These are phyloP conservation scores for Boechera retrofracta DNA, from an alignment of 345 rosid species.

Conservation along the genomic window DNA sequence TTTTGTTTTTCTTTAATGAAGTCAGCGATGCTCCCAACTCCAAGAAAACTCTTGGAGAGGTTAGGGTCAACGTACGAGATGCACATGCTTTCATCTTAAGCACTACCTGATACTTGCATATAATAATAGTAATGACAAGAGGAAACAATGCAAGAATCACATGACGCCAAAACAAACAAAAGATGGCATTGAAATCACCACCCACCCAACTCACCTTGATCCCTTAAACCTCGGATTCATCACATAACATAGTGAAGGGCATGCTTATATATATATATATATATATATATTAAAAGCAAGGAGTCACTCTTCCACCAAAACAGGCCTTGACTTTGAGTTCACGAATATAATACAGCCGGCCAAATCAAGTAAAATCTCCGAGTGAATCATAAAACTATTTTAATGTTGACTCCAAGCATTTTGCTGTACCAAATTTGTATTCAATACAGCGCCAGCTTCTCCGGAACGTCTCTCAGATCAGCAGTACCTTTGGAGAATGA, in stretches of 20 bases:
- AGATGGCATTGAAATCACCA: constrained; percentile 30
- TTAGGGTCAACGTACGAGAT: constrained; percentile 43
- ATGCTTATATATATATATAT: background rate
- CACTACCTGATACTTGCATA: constrained; percentile 32
- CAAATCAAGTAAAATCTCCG: constrained; percentile 53
- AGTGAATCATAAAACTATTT: constrained; percentile 26
- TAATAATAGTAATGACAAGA: constrained; percentile 31
- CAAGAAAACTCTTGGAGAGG: constrained; percentile 35
- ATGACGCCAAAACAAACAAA: constrained; percentile 28
- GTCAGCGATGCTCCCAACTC: constrained; percentile 41
- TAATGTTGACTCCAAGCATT: constrained; percentile 41
- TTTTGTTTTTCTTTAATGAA: constrained; percentile 28
- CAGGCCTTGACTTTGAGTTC: constrained; percentile 36
- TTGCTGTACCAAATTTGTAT: constrained; percentile 33
- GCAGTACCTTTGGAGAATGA: background rate
- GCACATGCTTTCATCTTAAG: constrained; percentile 43
- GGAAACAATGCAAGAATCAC: constrained; percentile 34
- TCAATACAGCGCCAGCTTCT: constrained; percentile 1
- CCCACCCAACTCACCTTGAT: constrained; percentile 26
- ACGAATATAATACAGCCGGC: constrained; percentile 50
- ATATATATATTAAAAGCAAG: constrained; percentile 1
- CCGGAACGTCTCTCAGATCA: constrained; percentile 12
- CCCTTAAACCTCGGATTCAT: constrained; percentile 38
- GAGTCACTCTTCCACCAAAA: constrained; percentile 30
- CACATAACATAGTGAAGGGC: constrained; percentile 27